Percentiles rank a stretch among this genome's conserved stretches.
phyloP scores from a whole-genome alignment of 192 early-diverging fungal species.

The Coemansia sp. region DNA sequence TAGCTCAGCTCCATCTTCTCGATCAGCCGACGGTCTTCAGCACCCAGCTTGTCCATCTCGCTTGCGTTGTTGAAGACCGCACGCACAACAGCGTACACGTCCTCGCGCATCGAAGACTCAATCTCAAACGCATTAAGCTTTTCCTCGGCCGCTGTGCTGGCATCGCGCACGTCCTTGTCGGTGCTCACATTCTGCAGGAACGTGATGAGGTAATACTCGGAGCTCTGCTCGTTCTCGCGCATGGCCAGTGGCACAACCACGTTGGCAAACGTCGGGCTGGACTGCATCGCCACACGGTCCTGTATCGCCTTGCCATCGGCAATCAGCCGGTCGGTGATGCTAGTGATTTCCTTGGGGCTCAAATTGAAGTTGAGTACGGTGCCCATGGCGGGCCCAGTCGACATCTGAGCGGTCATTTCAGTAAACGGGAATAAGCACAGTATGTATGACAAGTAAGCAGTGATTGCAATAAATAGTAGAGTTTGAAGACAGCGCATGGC shows the following conservation, averaged over 20 bases:
- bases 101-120: constrained; percentile 63
- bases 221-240: constrained; percentile 39
- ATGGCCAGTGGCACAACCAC: constrained; percentile 45
- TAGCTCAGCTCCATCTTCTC: constrained; percentile 66
- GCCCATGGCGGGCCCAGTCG: constrained; percentile 23
- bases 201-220: constrained; percentile 33
- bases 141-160: constrained; percentile 63
- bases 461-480: too few relatives aligned
- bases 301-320: constrained; percentile 33
- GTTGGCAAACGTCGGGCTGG: constrained; percentile 49
- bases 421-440: not conserved
- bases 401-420: constrained; percentile 1
- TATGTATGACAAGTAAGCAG: too few relatives aligned
- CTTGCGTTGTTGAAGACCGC: constrained; percentile 54
- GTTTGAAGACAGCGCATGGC: too few relatives aligned
- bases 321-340: constrained; percentile 24
- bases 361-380: constrained; percentile 49
- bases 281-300: constrained; percentile 41
- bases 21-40: constrained; percentile 70
- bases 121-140: constrained; percentile 63
- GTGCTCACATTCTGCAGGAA: constrained; percentile 53
- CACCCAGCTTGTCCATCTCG: constrained; percentile 50
- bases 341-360: constrained; percentile 31
- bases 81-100: constrained; percentile 62
- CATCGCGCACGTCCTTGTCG: constrained; percentile 65